phyloP scores from a whole-genome alignment of 2,329 filamentous ascomycete species.

The Teratosphaeria zuluensis region DNA sequence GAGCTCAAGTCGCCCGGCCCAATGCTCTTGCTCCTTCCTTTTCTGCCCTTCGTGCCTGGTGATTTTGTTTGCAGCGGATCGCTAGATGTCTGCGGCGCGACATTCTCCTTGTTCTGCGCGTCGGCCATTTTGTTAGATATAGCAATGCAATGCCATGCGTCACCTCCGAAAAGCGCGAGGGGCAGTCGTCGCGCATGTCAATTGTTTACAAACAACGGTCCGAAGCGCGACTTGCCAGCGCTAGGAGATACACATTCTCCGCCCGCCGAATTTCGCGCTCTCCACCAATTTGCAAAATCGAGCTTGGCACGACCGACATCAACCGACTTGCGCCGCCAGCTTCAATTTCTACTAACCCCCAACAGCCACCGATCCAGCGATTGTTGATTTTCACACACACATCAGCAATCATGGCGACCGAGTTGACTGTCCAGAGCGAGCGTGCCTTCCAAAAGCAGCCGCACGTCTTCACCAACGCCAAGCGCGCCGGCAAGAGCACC shows the following conservation, averaged over 20 bases:
- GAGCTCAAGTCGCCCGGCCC: constrained; percentile 79
- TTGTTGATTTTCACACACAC: background rate
- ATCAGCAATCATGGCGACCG: constrained; percentile 76
- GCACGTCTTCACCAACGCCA: constrained; percentile 99
- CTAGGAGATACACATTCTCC: background rate
- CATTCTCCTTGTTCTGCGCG: constrained; percentile 25
- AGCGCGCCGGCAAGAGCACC: constrained; percentile 73
- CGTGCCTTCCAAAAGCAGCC: constrained; percentile 99
- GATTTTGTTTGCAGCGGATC: constrained; percentile 19
- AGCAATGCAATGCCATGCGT: background rate
- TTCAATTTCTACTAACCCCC: background rate
- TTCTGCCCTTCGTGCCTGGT: constrained; percentile 37
- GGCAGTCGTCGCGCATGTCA: too few relatives aligned
- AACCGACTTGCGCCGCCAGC: background rate
- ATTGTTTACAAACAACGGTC: background rate
- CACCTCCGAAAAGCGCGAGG: background rate
- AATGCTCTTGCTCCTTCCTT: constrained; percentile 89
- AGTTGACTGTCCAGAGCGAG: constrained; percentile 99
- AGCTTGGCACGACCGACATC: background rate
- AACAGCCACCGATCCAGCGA: background rate
- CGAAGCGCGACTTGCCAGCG: background rate
- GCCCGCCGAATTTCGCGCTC: background rate
- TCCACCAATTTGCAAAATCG: background rate
- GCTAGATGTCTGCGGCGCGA: constrained; percentile 23
- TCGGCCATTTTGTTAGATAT: constrained; percentile 8